Evolutionary conservation across 116 monocot species (phyloP).

Genomic region (Thalassia testudinum): DNA sequence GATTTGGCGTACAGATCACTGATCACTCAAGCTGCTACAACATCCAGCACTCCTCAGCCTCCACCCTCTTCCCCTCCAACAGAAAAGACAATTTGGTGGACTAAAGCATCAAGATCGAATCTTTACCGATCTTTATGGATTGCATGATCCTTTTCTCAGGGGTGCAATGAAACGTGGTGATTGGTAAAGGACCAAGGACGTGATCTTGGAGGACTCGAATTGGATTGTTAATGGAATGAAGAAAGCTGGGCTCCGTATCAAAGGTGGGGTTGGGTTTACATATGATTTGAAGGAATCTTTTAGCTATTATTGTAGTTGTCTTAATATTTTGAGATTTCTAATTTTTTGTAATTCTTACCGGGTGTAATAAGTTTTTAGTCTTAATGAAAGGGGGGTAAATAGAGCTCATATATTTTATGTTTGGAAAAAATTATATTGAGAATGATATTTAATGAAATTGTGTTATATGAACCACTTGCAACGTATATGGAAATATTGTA

Average conservation of each 20-base stretch:
- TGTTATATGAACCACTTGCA: too few relatives aligned
- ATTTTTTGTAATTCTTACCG: too few relatives aligned
- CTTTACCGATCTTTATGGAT: conserved; percentile 85
- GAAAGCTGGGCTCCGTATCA: conserved; percentile 84
- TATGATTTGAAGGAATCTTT: conserved; percentile 94
- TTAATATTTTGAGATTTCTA: too few relatives aligned
- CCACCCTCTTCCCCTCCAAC: conserved; percentile 70
- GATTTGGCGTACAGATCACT: conserved; percentile 22
- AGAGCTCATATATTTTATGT: too few relatives aligned
- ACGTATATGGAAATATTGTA: too few relatives aligned
- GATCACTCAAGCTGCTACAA: conserved; percentile 51
- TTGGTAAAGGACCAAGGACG: conserved; percentile 82
- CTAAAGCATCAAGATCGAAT: conserved; percentile 88
- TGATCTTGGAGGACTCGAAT: conserved; percentile 72
- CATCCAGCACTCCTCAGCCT: conserved; percentile 32
- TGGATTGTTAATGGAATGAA: conserved; percentile 98
- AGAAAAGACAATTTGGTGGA: conserved; percentile 75
- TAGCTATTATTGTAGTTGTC: too few relatives aligned
- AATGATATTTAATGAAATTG: too few relatives aligned
- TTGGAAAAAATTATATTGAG: too few relatives aligned
- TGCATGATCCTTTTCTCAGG: conserved; percentile 91
- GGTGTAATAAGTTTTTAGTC: too few relatives aligned
- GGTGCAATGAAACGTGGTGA: conserved; percentile 92
- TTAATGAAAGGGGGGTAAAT: too few relatives aligned
- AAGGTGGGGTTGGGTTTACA: conserved; percentile 93